Evolutionary conservation across 31 red algal species (phyloP).

Genomic region (Asparagopsis taxiformis): DNA sequence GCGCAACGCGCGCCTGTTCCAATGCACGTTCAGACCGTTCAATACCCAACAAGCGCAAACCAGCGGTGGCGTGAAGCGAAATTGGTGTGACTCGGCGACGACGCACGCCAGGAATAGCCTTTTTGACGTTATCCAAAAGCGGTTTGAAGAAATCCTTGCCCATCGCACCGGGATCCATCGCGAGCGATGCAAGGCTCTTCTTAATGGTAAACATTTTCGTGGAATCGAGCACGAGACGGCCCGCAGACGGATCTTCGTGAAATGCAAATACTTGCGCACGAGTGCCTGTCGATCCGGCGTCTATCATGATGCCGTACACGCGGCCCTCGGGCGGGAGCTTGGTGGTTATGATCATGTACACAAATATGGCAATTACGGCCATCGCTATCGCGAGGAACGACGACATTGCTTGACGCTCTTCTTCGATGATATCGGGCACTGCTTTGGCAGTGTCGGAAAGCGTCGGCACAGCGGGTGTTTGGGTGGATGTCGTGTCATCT

Average conservation of each 20-base stretch:
- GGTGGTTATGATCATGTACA: constrained; percentile 47
- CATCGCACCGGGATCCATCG: constrained; percentile 9
- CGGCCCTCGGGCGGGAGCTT: constrained; percentile 33
- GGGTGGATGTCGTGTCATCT: background rate
- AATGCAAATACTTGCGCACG: constrained; percentile 81
- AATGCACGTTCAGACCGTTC: constrained; percentile 46
- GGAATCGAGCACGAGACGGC: constrained; percentile 19
- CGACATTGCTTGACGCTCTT: constrained; percentile 26
- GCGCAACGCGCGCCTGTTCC: constrained; percentile 33
- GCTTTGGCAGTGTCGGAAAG: constrained; percentile 14
- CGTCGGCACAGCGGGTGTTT: background rate
- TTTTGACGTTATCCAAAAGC: constrained; percentile 61
- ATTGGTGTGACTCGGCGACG: constrained; percentile 67
- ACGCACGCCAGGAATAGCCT: constrained; percentile 49
- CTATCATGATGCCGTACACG: constrained; percentile 73
- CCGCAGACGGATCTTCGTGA: constrained; percentile 1
- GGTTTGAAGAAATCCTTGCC: constrained; percentile 49
- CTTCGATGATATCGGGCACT: constrained; percentile 34
- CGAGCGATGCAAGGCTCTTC: constrained; percentile 33
- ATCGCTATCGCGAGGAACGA: constrained; percentile 38
- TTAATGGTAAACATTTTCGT: constrained; percentile 29
- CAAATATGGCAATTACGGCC: constrained; percentile 30
- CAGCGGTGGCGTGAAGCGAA: constrained; percentile 76
- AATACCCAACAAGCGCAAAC: constrained; percentile 60
- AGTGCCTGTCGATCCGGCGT: constrained; percentile 87